Evolutionary conservation across 1,284 basidiomycete species (phyloP).

Genomic region (Pulchroboletus neoregius): DNA sequence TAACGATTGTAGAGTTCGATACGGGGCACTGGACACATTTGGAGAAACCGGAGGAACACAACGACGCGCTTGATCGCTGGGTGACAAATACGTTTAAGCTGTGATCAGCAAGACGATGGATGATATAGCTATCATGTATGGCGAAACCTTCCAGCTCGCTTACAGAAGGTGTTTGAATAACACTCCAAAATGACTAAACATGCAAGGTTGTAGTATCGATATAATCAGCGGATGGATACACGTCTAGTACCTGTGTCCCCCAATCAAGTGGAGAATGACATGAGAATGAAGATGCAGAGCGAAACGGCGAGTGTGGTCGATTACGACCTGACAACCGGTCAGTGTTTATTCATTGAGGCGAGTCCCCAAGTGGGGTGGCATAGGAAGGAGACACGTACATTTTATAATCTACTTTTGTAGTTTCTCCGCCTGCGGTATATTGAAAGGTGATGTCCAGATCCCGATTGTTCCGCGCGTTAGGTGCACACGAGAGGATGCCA

Average conservation of each 20-base stretch:
- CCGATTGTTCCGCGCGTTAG: slow-evolving; percentile 87
- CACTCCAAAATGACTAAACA: too few species aligned
- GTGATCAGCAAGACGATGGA: slow-evolving; percentile 7
- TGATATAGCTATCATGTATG: too few species aligned
- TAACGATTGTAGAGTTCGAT: slow-evolving; percentile 31
- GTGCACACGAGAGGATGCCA: slow-evolving; percentile 74
- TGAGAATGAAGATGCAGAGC: not conserved
- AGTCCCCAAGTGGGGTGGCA: slow-evolving; percentile 9
- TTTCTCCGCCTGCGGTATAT: slow-evolving; percentile 50
- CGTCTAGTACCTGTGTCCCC: slow-evolving; percentile 28
- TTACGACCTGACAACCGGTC: slow-evolving; percentile 71
- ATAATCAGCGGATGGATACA: slow-evolving; percentile 8
- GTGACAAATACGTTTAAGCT: slow-evolving; percentile 15
- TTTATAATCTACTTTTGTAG: slow-evolving; percentile 60
- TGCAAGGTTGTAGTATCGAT: slow-evolving; percentile 4
- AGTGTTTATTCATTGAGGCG: slow-evolving; percentile 41
- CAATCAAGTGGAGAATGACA: slow-evolving; percentile 3
- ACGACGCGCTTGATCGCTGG: slow-evolving; percentile 32
- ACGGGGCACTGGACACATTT: slow-evolving; percentile 32
- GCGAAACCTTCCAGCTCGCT: too few species aligned
- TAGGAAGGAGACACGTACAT: slow-evolving; percentile 59
- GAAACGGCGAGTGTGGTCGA: slow-evolving; percentile 13
- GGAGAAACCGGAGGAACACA: slow-evolving; percentile 30
- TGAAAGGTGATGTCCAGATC: slow-evolving; percentile 86
- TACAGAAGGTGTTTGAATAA: not conserved